Conservation (phyloP, 2,329 filamentous ascomycete genomes). For the Leptographium wingfieldii region DNA sequence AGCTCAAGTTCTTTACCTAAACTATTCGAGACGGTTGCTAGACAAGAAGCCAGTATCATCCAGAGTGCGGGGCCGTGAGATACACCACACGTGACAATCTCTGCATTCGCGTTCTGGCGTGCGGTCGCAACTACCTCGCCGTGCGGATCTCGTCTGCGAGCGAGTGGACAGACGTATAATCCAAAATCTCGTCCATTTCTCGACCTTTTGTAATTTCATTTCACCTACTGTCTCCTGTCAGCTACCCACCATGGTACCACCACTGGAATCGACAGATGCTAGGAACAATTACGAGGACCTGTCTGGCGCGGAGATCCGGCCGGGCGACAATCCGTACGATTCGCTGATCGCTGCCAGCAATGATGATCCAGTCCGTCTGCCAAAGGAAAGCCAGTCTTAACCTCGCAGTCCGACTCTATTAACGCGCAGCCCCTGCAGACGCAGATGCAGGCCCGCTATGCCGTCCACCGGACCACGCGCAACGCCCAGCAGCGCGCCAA, state of each 20-base stretch:
- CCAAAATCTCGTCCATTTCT: background rate
- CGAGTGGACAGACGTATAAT: background rate
- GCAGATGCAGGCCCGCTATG: conserved; percentile 60
- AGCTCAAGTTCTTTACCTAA: too few relatives aligned
- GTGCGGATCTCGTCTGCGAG: background rate
- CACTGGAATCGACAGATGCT: conserved; percentile 26
- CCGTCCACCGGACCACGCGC: conserved; percentile 58
- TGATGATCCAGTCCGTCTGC: conserved; percentile 46
- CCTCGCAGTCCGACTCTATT: background rate
- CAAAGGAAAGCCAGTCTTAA: background rate
- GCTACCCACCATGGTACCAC: background rate
- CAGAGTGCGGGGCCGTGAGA: background rate
- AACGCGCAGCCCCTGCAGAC: conserved; percentile 26
- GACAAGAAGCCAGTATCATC: too few relatives aligned
- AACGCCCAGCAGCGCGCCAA: conserved; percentile 65
- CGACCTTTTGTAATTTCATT: background rate
- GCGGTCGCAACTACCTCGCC: background rate
- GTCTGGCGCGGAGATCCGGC: conserved; percentile 34
- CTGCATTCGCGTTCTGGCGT: background rate
- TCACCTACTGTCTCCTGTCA: background rate
- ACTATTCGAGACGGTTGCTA: too few relatives aligned
- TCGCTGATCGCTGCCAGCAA: conserved; percentile 57
- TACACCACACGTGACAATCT: background rate
- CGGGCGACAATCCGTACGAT: conserved; percentile 62
- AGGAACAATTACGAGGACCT: conserved; percentile 42